Percentiles rank a stretch among this genome's conserved stretches.
Conservation (phyloP, 2,329 filamentous ascomycete species). For the Spiromastix sp. region DNA sequence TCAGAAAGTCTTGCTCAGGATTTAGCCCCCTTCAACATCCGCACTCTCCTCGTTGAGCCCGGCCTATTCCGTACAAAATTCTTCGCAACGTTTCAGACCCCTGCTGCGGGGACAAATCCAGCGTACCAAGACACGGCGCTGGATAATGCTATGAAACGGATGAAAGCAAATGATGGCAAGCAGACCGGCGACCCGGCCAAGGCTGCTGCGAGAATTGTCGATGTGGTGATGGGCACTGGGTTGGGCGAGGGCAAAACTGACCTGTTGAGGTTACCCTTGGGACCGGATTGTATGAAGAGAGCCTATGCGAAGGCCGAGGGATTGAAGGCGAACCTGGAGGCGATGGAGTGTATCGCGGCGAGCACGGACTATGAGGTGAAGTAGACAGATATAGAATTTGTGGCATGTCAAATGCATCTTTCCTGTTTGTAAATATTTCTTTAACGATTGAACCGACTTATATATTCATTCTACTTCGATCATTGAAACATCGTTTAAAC, state of each 20-base stretch:
- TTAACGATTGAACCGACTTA: too few relatives aligned
- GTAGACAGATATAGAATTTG: not conserved
- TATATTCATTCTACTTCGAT: too few relatives aligned
- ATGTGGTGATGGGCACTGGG: slow-evolving; percentile 17
- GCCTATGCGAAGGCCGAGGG: slow-evolving; percentile 12
- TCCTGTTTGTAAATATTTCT: too few relatives aligned
- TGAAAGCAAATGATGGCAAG: slow-evolving; percentile 11
- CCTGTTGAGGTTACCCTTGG: slow-evolving; percentile 18
- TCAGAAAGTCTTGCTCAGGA: slow-evolving; percentile 18
- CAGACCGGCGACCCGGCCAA: slow-evolving; percentile 20
- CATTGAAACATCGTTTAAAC: too few relatives aligned
- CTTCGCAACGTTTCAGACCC: slow-evolving; percentile 8
- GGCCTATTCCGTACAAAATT: slow-evolving; percentile 20
- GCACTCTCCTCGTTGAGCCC: slow-evolving; percentile 18
- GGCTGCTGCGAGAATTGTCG: slow-evolving; percentile 16
- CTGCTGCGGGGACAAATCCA: slow-evolving; percentile 13
- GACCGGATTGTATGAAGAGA: slow-evolving; percentile 16
- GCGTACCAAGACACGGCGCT: slow-evolving; percentile 14
- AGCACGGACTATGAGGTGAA: slow-evolving; percentile 3
- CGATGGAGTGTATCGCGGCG: slow-evolving; percentile 11
- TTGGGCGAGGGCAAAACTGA: slow-evolving; percentile 16
- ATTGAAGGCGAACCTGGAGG: slow-evolving; percentile 11
- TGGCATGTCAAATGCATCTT: too few relatives aligned
- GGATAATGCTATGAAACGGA: slow-evolving; percentile 7
- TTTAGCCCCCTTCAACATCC: slow-evolving; percentile 18